Base-by-base conservation (phyloP, 192 early-diverging fungal genomes). In the Rhizoclosmatium globosum region DNA sequence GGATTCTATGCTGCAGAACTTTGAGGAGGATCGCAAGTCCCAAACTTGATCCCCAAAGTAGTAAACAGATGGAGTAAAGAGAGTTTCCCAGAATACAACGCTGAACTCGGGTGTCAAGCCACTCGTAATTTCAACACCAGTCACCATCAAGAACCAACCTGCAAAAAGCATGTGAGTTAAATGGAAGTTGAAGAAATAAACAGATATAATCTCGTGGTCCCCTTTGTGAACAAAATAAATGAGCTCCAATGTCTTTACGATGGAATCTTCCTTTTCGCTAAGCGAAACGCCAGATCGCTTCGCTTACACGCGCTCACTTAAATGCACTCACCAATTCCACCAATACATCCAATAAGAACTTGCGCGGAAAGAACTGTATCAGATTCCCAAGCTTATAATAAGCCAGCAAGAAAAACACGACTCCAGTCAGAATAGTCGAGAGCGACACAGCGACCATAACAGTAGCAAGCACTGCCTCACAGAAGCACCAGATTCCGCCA, bases 261-360 rank as follows among this genome's bases (percentile, higher is more conserved):
- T n/a, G n/a, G n/a, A n/a, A n/a, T n/a, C n/a, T n/a, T n/a, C n/a
- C n/a, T n/a, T n/a, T n/a, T n/a, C n/a, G n/a, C n/a, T n/a, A n/a
- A n/a, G n/a, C n/a, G n/a, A n/a, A n/a, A n/a, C n/a, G n/a, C n/a
- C n/a, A n/a, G n/a, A n/a, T n/a, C n/a, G n/a, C 31, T 31, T 31
- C 31, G 31, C 31, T 31, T 31, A 0, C 31, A 0, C 0, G 31
- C 31, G 31, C 31, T 31, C 31, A 31, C 31, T 31, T 31, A 0
- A 57, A 57, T 21, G 56, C 56, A 57, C 71, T 41, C 42, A 72
- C 71, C 95, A 21, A 98, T 95, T 48, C 96, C 96, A 83, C 92
- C 97, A 78, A 98, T 98, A 82, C 95, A 98, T 31, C 95, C 96
- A 23, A 98, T 95, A 3, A 98, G 87, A 76, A 98, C 97, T 75